phyloP scores from a whole-genome alignment of 768 basidiomycete genomes.

The Lyophyllum decastes region DNA sequence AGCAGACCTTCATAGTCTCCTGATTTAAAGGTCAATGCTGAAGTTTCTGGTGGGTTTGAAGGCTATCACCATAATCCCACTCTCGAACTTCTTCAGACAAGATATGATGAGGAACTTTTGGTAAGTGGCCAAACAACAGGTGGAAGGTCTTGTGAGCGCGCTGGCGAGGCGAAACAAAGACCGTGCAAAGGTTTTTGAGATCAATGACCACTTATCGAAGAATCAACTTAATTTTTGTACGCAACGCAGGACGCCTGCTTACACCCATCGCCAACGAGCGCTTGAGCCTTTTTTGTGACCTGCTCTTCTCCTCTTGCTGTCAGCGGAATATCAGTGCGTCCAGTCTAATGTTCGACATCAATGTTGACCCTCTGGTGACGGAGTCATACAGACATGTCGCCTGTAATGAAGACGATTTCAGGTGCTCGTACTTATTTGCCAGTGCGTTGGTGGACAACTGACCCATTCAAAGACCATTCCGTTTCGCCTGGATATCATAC shows the following conservation, averaged over 20 bases:
- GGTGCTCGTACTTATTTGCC: not conserved
- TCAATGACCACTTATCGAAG: conserved; percentile 65
- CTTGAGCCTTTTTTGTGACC: conserved; percentile 60
- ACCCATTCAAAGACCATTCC: conserved; percentile 92
- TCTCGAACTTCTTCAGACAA: conserved; percentile 72
- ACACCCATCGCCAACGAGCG: conserved; percentile 80
- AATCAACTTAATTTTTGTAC: not conserved
- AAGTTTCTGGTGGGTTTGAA: not conserved
- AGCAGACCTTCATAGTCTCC: conserved; percentile 87
- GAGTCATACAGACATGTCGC: conserved; percentile 54
- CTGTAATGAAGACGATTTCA: conserved; percentile 32
- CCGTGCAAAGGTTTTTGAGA: conserved; percentile 72
- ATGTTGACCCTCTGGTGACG: not conserved
- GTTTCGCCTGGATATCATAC: conserved; percentile 67
- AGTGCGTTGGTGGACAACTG: conserved; percentile 20
- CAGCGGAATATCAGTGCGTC: conserved; percentile 84
- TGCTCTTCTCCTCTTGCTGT: conserved; percentile 75
- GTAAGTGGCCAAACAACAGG: conserved; percentile 61
- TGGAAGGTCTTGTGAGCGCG: conserved; percentile 88
- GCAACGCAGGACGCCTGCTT: conserved; percentile 29
- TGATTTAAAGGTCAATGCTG: conserved; percentile 14
- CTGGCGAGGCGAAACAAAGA: conserved; percentile 83
- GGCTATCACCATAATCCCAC: conserved; percentile 74
- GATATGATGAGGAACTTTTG: conserved; percentile 47
- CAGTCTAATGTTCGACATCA: conserved; percentile 57